phyloP scores from a whole-genome alignment of 2,329 filamentous ascomycete genomes.

The Mycosphaerelloides madeirae region DNA sequence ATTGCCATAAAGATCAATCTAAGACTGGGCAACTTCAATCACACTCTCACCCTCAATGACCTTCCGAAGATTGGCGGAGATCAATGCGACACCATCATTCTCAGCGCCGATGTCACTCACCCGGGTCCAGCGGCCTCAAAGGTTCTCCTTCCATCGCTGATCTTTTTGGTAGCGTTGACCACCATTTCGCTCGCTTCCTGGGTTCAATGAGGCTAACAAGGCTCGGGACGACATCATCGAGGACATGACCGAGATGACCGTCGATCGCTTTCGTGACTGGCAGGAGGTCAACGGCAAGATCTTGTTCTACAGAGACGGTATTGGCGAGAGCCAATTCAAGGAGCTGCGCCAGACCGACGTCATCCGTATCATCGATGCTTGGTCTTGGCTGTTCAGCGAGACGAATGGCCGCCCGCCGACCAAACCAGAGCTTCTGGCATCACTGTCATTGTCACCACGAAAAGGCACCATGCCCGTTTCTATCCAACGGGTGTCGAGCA shows the following conservation, averaged over 20 bases:
- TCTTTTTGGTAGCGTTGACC: constrained; percentile 39
- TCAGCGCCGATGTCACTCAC: constrained; percentile 44
- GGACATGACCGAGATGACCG: constrained; percentile 29
- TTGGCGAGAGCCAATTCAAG: constrained; percentile 31
- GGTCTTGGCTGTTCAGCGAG: background rate
- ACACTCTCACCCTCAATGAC: constrained; percentile 3
- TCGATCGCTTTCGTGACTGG: constrained; percentile 24
- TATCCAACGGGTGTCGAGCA: constrained; percentile 40
- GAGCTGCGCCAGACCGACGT: constrained; percentile 32
- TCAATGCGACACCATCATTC: constrained; percentile 32
- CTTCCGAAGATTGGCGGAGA: background rate
- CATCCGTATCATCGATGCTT: constrained; percentile 26
- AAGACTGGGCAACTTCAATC: constrained; percentile 12
- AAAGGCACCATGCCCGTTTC: constrained; percentile 41
- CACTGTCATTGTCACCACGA: constrained; percentile 35
- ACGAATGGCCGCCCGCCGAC: background rate
- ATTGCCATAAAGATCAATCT: constrained; percentile 19
- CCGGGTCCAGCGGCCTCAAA: constrained; percentile 9
- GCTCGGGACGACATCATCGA: constrained; percentile 26
- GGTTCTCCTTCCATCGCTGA: constrained; percentile 38
- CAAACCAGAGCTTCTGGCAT: constrained; percentile 28
- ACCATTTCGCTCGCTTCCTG: constrained; percentile 28
- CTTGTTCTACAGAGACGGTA: constrained; percentile 17
- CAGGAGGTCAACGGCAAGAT: constrained; percentile 13
- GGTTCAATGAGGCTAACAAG: constrained; percentile 36